Base-by-base conservation (phyloP, 306 rosid species). In the Fragaria vesca region DNA sequence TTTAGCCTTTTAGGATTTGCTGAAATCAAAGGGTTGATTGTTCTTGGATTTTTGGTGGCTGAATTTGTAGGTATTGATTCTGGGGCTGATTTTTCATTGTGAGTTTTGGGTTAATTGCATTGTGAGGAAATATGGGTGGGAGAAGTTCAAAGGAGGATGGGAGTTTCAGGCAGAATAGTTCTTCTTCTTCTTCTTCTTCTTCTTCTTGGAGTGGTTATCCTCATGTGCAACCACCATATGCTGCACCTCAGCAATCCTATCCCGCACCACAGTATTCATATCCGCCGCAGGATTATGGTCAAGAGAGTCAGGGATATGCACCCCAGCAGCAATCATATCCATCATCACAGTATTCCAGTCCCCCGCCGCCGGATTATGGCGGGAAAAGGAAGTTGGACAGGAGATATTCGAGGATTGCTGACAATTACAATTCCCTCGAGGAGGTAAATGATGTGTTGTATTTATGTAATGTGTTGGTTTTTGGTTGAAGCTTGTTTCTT, bases 351-450 rank as follows among this genome's bases (percentile, higher is more conserved):
- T 66, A 21, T 67, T 10, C 60, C 42, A 32, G 5, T 34, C 75
- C 83, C 11, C 32, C 84, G 5, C 71, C 15, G 30, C 78, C 13
- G 57, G 79, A 80, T 18, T 34, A 67, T 45, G 69, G 77, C 6
- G 69, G 57, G 21, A 52, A 55, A 51, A 85, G 21, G 67, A 84
- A 63, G 73, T 69, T 95, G 52, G 98, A 95, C 9, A 85, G 94
- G 82, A 88, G 86, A 79, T 95, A 89, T 82, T 92, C 96, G 0
- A 95, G 93, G 84, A 93, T 95, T 42, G 88, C 91, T 4, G 97
- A 95, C 80, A 77, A 84, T 72, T 95, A 86, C 87, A 73, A 72
- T 63, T 95, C 98, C 73, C 79, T 93, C 66, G 93, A 88, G 13
- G 85, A 91, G 95, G 97, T 92, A 77, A 77, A 12, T 61, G 38